phyloP scores from a whole-genome alignment of 2,329 filamentous ascomycete species.

The Elsinoe australis region DNA sequence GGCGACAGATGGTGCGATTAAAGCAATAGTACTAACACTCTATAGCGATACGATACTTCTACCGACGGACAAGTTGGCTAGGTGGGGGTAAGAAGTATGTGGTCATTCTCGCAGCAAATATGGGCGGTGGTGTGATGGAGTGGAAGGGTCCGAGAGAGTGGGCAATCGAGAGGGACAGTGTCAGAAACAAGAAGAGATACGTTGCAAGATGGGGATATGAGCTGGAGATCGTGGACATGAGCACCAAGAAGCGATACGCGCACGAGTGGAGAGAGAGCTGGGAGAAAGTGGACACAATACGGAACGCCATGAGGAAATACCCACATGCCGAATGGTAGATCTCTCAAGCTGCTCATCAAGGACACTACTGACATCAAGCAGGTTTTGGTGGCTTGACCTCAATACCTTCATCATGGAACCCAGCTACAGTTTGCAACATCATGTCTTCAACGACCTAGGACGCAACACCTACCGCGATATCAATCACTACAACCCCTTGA shows the following conservation, averaged over 20 bases:
- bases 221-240: conserved; percentile 95
- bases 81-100: conserved; percentile 88
- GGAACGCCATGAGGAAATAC: conserved; percentile 83
- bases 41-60: conserved; percentile 51
- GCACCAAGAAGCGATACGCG: conserved; percentile 95
- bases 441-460: conserved; percentile 76
- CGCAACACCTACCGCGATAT: conserved; percentile 84
- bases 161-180: conserved; percentile 94
- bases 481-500: conserved; percentile 89
- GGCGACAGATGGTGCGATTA: not conserved
- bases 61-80: conserved; percentile 63
- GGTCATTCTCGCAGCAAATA: conserved; percentile 85
- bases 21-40: not conserved
- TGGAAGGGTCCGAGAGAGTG: conserved; percentile 97
- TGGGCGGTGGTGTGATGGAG: conserved; percentile 96
- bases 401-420: conserved; percentile 99
- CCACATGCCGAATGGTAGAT: conserved; percentile 90
- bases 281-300: conserved; percentile 95
- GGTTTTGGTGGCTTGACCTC: conserved; percentile 99
- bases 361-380: conserved; percentile 38
- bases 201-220: conserved; percentile 85
- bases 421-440: conserved; percentile 75
- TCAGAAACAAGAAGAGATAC: conserved; percentile 91
- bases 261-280: conserved; percentile 99
- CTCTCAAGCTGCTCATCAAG: not conserved